A percentile compares a stretch with the other conserved stretches of the same genome.
phyloP scores from a whole-genome alignment of 495 filamentous ascomycete genomes.

The Penicillium antarcticum region DNA sequence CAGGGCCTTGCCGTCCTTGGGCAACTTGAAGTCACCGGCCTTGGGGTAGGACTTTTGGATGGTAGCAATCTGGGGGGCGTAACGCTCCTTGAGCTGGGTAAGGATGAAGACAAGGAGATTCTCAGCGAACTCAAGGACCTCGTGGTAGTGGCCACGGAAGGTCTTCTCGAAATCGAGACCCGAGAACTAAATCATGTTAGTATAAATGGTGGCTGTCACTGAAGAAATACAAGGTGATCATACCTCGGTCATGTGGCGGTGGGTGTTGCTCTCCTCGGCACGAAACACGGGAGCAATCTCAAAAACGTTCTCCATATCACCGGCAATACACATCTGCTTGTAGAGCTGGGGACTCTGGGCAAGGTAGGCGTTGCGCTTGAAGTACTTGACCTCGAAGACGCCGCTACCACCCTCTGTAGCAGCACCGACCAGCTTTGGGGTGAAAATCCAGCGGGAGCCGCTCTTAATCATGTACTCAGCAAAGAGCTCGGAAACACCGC shows the following conservation, averaged over 20 bases:
- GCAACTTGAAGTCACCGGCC: constrained; percentile 55
- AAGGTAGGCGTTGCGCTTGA: constrained; percentile 78
- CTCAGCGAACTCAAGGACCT: constrained; percentile 79
- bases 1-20: constrained; percentile 68
- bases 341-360: constrained; percentile 95
- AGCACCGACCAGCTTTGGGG: constrained; percentile 83
- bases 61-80: constrained; percentile 63
- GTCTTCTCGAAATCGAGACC: constrained; percentile 98
- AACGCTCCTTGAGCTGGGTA: constrained; percentile 65
- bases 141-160: constrained; percentile 83
- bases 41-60: constrained; percentile 59
- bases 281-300: constrained; percentile 91
- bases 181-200: constrained; percentile 56
- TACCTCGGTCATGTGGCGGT: constrained; percentile 90
- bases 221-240: not conserved
- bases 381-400: constrained; percentile 91
- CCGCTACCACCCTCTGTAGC: constrained; percentile 92
- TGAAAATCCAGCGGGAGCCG: constrained; percentile 84
- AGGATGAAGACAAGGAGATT: constrained; percentile 87
- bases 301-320: constrained; percentile 85
- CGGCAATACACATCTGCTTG: constrained; percentile 95
- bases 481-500: constrained; percentile 78
- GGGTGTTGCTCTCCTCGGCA: constrained; percentile 95
- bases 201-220: constrained; percentile 51
- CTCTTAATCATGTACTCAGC: constrained; percentile 69